A percentile compares a stretch with the other conserved stretches of the same genome.
Evolutionary conservation across 352 stramenopile genomes (phyloP).

Genomic region (Globisporangium rhizosaccharum): DNA sequence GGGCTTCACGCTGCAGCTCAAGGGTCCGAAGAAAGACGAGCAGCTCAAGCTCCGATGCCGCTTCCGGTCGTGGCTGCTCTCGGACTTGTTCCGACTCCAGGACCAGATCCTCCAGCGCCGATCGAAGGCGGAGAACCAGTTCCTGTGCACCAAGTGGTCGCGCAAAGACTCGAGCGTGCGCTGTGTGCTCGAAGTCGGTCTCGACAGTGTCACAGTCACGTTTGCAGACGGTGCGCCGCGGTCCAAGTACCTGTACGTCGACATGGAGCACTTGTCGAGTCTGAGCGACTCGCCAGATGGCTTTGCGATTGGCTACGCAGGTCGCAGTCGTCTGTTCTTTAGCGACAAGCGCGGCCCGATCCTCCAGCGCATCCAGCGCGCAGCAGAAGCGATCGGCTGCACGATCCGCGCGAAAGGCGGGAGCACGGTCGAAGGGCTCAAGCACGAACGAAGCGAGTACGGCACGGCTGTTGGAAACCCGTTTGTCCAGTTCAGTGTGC

Average conservation of each 20-base stretch:
- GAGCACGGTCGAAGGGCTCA: conserved; percentile 34
- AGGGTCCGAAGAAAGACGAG: conserved; percentile 81
- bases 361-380: conserved; percentile 44
- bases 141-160: conserved; percentile 62
- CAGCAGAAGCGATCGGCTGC: conserved; percentile 53
- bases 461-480: conserved; percentile 39
- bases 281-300: conserved; percentile 49
- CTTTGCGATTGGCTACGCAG: conserved; percentile 63
- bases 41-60: conserved; percentile 74
- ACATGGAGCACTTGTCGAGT: conserved; percentile 70
- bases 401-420: conserved; percentile 33
- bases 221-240: conserved; percentile 34
- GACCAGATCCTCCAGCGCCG: conserved; percentile 40
- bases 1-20: conserved; percentile 57
- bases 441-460: conserved; percentile 39
- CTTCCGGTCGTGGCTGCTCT: conserved; percentile 72
- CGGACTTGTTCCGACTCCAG: conserved; percentile 69
- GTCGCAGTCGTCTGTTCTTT: conserved; percentile 69
- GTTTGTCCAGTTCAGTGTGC: conserved; percentile 70
- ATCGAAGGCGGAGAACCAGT: conserved; percentile 27
- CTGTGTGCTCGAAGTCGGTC: conserved; percentile 53
- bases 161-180: conserved; percentile 34
- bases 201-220: conserved; percentile 48
- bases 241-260: conserved; percentile 76
- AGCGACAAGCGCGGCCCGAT: conserved; percentile 50